phyloP scores from a whole-genome alignment of 306 rosid species.

The Arachis stenosperma region DNA sequence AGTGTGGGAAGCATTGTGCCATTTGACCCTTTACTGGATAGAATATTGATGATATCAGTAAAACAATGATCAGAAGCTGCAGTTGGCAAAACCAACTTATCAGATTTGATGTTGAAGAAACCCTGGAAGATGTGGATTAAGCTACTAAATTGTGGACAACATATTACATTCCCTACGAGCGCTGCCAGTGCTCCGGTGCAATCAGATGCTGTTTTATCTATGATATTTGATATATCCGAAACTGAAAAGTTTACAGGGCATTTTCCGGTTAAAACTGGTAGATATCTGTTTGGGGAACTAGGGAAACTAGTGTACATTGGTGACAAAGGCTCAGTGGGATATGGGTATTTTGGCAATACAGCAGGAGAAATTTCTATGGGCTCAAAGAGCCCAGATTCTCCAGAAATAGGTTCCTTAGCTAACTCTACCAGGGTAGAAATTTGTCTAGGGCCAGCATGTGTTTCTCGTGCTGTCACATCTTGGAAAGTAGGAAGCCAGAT shows the following conservation, averaged over 20 bases:
- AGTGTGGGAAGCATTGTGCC: conserved; percentile 59
- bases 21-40: conserved; percentile 89
- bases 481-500: conserved; percentile 70
- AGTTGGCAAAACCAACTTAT: conserved; percentile 70
- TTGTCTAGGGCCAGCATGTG: conserved; percentile 42
- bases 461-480: conserved; percentile 60
- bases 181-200: conserved; percentile 87
- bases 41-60: conserved; percentile 75
- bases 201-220: conserved; percentile 90
- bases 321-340: conserved; percentile 65
- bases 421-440: conserved; percentile 53
- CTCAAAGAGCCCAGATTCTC: conserved; percentile 61
- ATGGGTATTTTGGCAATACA: conserved; percentile 77
- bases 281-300: conserved; percentile 72
- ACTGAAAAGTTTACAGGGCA: conserved; percentile 88
- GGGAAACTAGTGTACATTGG: conserved; percentile 95
- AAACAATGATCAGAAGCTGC: conserved; percentile 74
- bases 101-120: conserved; percentile 60
- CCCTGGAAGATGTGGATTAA: conserved; percentile 91
- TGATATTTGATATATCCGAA: conserved; percentile 61
- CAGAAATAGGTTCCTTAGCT: conserved; percentile 70
- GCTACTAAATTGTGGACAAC: conserved; percentile 93
- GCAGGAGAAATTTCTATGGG: conserved; percentile 97
- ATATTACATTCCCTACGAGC: conserved; percentile 81
- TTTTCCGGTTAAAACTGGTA: conserved; percentile 85